Conservation (phyloP, 345 rosid genomes). For the Eucalyptus tenuipes region DNA sequence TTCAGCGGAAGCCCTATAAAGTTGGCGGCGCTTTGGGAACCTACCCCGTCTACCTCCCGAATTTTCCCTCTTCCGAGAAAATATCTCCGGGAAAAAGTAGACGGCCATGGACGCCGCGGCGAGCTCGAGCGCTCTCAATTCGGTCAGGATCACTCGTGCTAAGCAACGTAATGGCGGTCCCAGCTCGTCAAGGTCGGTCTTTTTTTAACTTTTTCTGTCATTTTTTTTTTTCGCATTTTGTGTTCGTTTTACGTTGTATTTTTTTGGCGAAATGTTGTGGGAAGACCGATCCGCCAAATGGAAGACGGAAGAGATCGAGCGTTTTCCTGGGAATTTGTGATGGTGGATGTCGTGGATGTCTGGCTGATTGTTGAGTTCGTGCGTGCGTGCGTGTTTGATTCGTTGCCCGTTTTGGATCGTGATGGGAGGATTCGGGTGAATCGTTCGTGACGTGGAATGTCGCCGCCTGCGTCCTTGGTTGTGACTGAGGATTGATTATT, state of each 20-base stretch:
- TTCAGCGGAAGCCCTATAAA: not conserved
- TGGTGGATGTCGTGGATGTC: not conserved
- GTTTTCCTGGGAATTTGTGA: not conserved
- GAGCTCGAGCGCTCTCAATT: not conserved
- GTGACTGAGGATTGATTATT: not conserved
- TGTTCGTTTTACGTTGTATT: not conserved
- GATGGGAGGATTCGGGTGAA: not conserved
- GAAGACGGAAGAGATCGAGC: not conserved
- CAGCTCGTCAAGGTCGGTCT: not conserved
- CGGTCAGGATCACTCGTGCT: not conserved
- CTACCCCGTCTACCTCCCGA: not conserved
- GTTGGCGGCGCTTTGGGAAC: not conserved
- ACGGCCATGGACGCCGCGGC: slow-evolving; percentile 1
- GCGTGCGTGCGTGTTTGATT: not conserved
- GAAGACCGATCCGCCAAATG: not conserved
- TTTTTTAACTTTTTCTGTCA: not conserved
- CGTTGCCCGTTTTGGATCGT: not conserved
- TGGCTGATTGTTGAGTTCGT: not conserved
- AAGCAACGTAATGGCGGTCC: not conserved
- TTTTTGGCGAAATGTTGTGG: not conserved
- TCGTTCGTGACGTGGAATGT: not conserved
- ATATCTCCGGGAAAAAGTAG: not conserved
- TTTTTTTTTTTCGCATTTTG: not conserved
- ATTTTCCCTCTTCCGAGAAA: not conserved
- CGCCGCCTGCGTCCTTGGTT: not conserved